phyloP scores from a whole-genome alignment of 495 filamentous ascomycete genomes.

The Massariosphaeria phaeospora region DNA sequence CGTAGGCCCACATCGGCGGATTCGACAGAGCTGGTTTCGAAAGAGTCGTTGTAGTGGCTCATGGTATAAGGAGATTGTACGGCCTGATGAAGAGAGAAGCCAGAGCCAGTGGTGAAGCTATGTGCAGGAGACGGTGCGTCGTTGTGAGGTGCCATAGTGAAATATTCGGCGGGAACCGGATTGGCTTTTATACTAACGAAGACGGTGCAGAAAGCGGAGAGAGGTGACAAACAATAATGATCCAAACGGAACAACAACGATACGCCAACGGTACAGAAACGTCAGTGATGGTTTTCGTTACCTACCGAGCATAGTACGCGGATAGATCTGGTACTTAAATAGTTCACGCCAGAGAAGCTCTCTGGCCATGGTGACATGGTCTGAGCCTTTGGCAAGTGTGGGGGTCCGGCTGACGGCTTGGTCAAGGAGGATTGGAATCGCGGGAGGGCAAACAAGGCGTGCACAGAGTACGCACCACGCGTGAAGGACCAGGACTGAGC shows the following conservation, averaged over 20 bases:
- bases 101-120: conserved; percentile 20
- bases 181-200: conserved; percentile 14
- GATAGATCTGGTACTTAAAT: conserved; percentile 30
- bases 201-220: neutral
- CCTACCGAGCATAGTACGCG: too few relatives aligned
- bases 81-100: conserved; percentile 27
- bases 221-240: conserved; percentile 24
- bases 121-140: conserved; percentile 26
- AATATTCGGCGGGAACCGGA: neutral
- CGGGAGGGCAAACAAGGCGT: conserved; percentile 27
- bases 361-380: neutral
- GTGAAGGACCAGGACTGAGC: conserved; percentile 26
- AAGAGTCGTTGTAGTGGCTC: conserved; percentile 27
- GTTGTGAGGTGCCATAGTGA: conserved; percentile 31
- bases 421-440: conserved; percentile 19
- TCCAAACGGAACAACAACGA: neutral
- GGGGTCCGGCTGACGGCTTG: conserved; percentile 34
- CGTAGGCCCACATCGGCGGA: conserved; percentile 31
- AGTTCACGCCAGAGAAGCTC: conserved; percentile 25
- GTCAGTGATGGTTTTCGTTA: conserved; percentile 21
- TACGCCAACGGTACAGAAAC: conserved; percentile 20
- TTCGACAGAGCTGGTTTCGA: conserved; percentile 36
- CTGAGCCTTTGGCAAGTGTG: conserved; percentile 23
- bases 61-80: conserved; percentile 31
- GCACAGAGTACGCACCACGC: conserved; percentile 16